Base-by-base conservation (phyloP, 495 filamentous ascomycete genomes). In the Usnea hakonensis region DNA sequence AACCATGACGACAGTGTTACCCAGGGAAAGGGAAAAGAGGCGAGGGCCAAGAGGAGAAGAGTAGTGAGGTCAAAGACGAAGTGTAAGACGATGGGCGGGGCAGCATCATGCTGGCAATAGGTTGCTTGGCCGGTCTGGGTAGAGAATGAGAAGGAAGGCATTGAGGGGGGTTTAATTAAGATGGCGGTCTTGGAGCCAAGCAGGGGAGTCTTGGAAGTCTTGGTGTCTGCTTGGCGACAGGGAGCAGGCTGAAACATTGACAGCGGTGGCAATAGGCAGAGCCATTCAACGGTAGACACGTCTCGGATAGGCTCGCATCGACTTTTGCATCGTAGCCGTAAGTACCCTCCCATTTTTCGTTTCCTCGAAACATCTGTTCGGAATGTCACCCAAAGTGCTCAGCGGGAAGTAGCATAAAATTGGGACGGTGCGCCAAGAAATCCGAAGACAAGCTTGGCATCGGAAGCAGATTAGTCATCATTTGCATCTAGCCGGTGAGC, bases 61-160 rank as follows among this genome's bases (percentile, higher is more conserved):
- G 28, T 16, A 28, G 16, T 28, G 28, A 52, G 28, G 14, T 32
- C 14, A 10, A 7, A 52, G 6, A 32, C 16, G 19, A 19, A 32
- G 5, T 14, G n/a, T 1, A 19, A 52, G 28, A 52, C 28, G 48
- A 28, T 17, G 48, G 28, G 16, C 26, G 48, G 32, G 28, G 48
- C 48, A 52, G 48, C 48, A 6, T 52, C 48, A 52, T 52, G 48
- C 32, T 52, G 48, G 28, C 5, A 32, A 52, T 5, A 30, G 26
- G 7, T 10, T 50, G 6, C 28, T 32, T 52, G 28, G 17, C 48
- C 16, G 16, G 48, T 32, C 26, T 52, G 16, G 46, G 23, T 30
- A 52, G 48, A 52, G 48, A 52, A 52, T n/a, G 48, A 52, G 26
- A 52, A 32, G 19, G 48, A 5, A 52, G 48, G 48, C 26, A 52